Conservation (phyloP, 257 asterid species). For the Haberlea rhodopensis region DNA sequence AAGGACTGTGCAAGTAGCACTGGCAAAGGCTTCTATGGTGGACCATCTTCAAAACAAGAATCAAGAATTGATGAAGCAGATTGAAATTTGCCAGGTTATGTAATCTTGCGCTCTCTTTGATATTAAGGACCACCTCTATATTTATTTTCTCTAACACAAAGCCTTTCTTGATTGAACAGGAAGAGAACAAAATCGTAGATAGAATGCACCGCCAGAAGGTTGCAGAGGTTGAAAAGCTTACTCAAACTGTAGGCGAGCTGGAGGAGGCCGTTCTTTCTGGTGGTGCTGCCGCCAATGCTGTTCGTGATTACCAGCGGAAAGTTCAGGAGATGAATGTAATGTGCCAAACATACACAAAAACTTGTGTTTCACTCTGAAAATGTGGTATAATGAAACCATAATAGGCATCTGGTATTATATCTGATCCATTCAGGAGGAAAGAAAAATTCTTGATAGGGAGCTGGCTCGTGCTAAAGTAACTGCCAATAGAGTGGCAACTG, state of each 20-base stretch:
- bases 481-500: conserved; percentile 98
- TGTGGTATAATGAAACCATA: conserved; percentile 22
- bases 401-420: not conserved
- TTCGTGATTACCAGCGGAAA: conserved; percentile 95
- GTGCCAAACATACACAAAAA: conserved; percentile 9
- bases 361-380: not conserved
- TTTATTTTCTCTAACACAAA: conserved; percentile 8
- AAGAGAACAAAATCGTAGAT: conserved; percentile 92
- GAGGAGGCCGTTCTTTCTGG: conserved; percentile 99
- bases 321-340: conserved; percentile 98
- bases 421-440: conserved; percentile 64
- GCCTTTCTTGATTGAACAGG: conserved; percentile 42
- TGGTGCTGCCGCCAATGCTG: conserved; percentile 99
- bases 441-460: conserved; percentile 94
- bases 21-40: conserved; percentile 98
- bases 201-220: conserved; percentile 93
- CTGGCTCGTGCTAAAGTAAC: conserved; percentile 98
- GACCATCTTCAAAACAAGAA: conserved; percentile 97
- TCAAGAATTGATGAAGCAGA: conserved; percentile 97
- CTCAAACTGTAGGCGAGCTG: conserved; percentile 97
- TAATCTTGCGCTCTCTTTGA: conserved; percentile 11
- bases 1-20: conserved; percentile 87
- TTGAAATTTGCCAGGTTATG: conserved; percentile 92
- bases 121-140: conserved; percentile 4
- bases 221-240: conserved; percentile 96